Percentiles rank a stretch among this genome's conserved stretches.
phyloP scores from a whole-genome alignment of 495 filamentous ascomycete genomes.

The Tuber calosporum region DNA sequence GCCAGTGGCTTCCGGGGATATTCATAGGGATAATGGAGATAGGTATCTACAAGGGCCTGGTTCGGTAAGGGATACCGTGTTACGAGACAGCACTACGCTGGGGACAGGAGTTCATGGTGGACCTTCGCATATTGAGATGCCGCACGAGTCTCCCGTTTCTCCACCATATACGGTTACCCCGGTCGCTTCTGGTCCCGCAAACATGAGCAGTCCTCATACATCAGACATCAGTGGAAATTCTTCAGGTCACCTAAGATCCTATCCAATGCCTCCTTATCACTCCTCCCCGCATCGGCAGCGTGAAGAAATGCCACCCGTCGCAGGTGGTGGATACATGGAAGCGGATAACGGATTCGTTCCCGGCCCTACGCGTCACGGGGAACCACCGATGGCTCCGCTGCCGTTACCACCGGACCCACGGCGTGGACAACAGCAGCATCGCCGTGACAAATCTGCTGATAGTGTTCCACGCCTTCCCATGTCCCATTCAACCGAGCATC shows the following conservation, averaged over 20 bases:
- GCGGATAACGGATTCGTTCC: constrained; percentile 39
- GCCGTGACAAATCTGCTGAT: constrained; percentile 36
- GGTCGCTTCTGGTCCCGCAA: background rate
- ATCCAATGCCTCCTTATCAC: constrained; percentile 13
- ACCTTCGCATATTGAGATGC: constrained; percentile 26
- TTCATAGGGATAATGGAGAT: constrained; percentile 31
- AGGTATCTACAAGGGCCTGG: constrained; percentile 20
- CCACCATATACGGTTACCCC: background rate
- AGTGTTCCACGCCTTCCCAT: constrained; percentile 30
- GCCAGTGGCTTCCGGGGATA: constrained; percentile 8
- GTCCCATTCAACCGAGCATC: constrained; percentile 29
- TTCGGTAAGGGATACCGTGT: constrained; percentile 20
- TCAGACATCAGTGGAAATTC: constrained; percentile 32
- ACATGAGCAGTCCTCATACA: background rate
- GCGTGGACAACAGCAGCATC: constrained; percentile 20
- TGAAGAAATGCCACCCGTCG: constrained; percentile 37
- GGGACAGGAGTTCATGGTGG: constrained; percentile 7
- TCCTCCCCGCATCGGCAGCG: constrained; percentile 17
- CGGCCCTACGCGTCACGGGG: constrained; percentile 19
- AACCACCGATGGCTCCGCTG: constrained; percentile 34
- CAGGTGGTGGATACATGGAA: constrained; percentile 38
- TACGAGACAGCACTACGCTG: constrained; percentile 37
- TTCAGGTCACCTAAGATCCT: constrained; percentile 20
- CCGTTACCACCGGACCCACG: constrained; percentile 37
- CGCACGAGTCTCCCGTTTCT: constrained; percentile 1